phyloP scores from a whole-genome alignment of 805 yeast species.

The Monosporozyma aerobia region DNA sequence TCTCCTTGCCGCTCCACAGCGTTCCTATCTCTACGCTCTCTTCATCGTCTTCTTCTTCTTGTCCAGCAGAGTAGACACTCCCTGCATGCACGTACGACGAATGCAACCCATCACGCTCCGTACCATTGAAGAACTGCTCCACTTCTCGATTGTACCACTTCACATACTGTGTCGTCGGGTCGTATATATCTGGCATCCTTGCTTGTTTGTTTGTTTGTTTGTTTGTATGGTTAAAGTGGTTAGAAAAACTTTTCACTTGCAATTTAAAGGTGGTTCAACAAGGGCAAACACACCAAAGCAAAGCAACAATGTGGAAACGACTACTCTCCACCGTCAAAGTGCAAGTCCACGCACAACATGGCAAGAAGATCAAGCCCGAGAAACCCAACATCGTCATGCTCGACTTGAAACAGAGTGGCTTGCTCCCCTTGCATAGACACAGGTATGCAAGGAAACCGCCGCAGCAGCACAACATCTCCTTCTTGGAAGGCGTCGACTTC shows the following conservation, averaged over 20 bases:
- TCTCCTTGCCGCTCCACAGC: slow-evolving; percentile 23
- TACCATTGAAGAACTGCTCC: slow-evolving; percentile 1
- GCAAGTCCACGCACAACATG: too few relatives aligned
- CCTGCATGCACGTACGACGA: neutral
- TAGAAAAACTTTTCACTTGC: neutral
- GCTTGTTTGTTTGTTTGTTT: too few relatives aligned
- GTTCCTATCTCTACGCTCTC: slow-evolving; percentile 14
- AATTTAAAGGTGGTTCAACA: too few relatives aligned
- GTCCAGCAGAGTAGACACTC: neutral
- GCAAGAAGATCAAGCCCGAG: slow-evolving; percentile 24
- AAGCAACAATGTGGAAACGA: too few relatives aligned
- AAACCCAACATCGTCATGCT: slow-evolving; percentile 23
- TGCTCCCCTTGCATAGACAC: neutral
- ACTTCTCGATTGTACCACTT: slow-evolving; percentile 5
- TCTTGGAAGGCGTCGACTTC: slow-evolving; percentile 24
- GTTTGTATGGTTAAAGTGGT: too few relatives aligned
- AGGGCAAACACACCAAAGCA: too few relatives aligned
- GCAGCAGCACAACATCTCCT: slow-evolving; percentile 6
- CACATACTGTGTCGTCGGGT: slow-evolving; percentile 1
- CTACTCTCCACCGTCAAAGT: too few relatives aligned
- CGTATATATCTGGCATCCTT: neutral
- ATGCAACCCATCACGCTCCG: too few relatives aligned
- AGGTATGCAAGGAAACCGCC: neutral
- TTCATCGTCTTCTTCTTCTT: neutral
- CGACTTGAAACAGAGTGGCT: slow-evolving; percentile 10